These are phyloP conservation scores for Blastosporella zonata DNA, from an alignment of 1,284 basidiomycete genomes.

Conservation along the genomic window DNA sequence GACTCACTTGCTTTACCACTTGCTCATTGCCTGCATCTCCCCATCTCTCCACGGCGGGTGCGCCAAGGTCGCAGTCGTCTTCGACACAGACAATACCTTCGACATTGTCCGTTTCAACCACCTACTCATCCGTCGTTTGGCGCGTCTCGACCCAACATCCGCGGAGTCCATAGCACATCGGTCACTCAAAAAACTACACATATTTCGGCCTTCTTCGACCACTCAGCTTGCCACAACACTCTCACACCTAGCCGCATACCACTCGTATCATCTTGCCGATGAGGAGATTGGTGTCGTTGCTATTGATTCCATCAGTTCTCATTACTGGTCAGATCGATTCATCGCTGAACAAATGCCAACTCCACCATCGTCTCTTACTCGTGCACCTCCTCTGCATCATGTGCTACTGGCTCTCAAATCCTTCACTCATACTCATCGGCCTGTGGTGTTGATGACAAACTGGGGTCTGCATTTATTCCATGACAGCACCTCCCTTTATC, in stretches of 20 bases:
- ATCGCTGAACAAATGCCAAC: constrained; percentile 51
- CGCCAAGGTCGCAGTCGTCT: constrained; percentile 59
- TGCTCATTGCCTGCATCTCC: constrained; percentile 60
- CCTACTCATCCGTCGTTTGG: constrained; percentile 40
- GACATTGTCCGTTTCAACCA: constrained; percentile 46
- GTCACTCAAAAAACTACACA: constrained; percentile 52
- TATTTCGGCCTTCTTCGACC: constrained; percentile 67
- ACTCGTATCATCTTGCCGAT: constrained; percentile 43
- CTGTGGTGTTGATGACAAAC: constrained; percentile 58
- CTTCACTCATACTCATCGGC: constrained; percentile 48
- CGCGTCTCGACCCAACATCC: constrained; percentile 16
- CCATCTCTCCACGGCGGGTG: constrained; percentile 49
- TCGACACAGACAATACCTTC: constrained; percentile 56
- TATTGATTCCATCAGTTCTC: constrained; percentile 73
- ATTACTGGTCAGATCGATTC: constrained; percentile 76
- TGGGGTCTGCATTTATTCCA: constrained; percentile 51
- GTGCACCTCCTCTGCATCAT: constrained; percentile 38
- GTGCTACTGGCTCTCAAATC: constrained; percentile 48
- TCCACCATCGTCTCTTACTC: constrained; percentile 16
- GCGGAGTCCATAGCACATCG: constrained; percentile 33
- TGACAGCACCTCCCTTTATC: constrained; percentile 34
- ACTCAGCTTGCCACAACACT: constrained; percentile 66
- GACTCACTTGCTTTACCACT: constrained; percentile 65
- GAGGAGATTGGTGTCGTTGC: constrained; percentile 60
- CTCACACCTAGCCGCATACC: constrained; percentile 54